These are phyloP conservation scores for Jatropha curcas DNA, from an alignment of 345 rosid species.

Conservation along the genomic window DNA sequence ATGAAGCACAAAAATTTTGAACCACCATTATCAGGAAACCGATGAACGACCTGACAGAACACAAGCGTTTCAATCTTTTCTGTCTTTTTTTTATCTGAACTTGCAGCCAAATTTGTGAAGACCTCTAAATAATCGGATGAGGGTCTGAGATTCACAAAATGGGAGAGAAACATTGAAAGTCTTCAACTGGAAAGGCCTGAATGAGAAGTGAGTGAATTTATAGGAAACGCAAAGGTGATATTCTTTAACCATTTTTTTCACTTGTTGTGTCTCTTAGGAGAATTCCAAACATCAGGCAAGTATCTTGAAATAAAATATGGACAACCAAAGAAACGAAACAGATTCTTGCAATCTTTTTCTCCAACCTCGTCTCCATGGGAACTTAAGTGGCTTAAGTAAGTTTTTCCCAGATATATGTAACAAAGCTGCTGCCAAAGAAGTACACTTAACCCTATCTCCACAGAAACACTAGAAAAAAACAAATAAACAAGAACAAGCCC, in stretches of 20 bases:
- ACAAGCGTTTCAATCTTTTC: too few species aligned
- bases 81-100: too few species aligned
- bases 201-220: not conserved
- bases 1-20: too few species aligned
- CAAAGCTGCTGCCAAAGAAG: conserved; percentile 87
- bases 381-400: conserved; percentile 69
- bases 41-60: not conserved
- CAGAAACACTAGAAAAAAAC: conserved; percentile 62
- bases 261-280: conserved; percentile 60
- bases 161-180: too few species aligned
- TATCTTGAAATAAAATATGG: conserved; percentile 51
- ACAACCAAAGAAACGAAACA: conserved; percentile 71
- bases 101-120: not conserved
- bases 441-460: conserved; percentile 66
- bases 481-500: conserved; percentile 77
- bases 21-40: not conserved
- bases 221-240: not conserved
- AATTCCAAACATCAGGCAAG: conserved; percentile 44
- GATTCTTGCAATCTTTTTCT: conserved; percentile 61
- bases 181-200: not conserved
- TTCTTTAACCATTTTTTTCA: conserved; percentile 27
- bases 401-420: conserved; percentile 75
- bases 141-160: too few species aligned
- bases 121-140: too few species aligned
- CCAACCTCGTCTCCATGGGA: conserved; percentile 47